Evolutionary conservation across 257 asterid species (phyloP).

Genomic region (Solanum appendiculatum): DNA sequence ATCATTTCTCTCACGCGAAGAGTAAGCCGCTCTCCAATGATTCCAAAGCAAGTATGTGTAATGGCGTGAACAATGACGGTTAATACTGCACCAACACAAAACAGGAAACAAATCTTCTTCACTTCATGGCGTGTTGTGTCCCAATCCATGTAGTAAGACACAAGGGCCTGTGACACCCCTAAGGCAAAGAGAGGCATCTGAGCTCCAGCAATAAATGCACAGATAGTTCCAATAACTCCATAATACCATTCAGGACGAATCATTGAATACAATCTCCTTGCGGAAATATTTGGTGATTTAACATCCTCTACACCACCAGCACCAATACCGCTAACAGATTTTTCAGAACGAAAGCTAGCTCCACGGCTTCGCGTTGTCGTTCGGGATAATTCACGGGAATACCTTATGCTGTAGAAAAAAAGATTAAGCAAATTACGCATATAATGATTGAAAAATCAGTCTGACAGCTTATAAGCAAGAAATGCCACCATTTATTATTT

Average conservation of each 20-base stretch:
- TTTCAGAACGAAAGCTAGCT: slow-evolving; percentile 93
- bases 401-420: slow-evolving; percentile 32
- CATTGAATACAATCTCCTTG: slow-evolving; percentile 69
- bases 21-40: slow-evolving; percentile 87
- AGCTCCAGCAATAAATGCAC: slow-evolving; percentile 85
- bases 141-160: slow-evolving; percentile 98
- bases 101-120: slow-evolving; percentile 70
- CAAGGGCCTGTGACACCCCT: slow-evolving; percentile 95
- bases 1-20: slow-evolving; percentile 86
- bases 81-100: slow-evolving; percentile 73
- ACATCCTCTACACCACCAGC: slow-evolving; percentile 47
- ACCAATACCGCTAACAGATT: slow-evolving; percentile 52
- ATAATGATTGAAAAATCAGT: background rate
- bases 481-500: background rate
- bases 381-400: slow-evolving; percentile 72
- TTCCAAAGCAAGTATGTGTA: slow-evolving; percentile 75
- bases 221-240: slow-evolving; percentile 63
- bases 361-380: slow-evolving; percentile 75
- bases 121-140: slow-evolving; percentile 76
- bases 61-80: slow-evolving; percentile 74
- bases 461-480: background rate
- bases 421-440: background rate
- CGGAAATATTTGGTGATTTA: slow-evolving; percentile 35
- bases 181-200: slow-evolving; percentile 95
- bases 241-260: slow-evolving; percentile 84